Conservation (phyloP, 768 basidiomycete genomes). For the Amanita rubescens region DNA sequence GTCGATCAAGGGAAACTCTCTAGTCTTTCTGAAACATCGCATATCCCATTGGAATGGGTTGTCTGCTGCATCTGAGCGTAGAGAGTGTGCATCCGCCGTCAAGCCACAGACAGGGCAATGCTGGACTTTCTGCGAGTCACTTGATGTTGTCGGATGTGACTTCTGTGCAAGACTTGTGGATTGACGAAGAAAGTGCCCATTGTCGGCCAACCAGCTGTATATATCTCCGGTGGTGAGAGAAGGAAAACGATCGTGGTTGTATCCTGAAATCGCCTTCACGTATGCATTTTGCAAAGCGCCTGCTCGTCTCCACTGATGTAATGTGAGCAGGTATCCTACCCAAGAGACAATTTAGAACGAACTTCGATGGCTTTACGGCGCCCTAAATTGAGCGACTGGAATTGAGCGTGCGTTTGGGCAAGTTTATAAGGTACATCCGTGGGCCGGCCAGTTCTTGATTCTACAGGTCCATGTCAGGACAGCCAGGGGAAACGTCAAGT, state of each 20-base stretch:
- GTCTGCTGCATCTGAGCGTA: not conserved
- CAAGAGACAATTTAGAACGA: slow-evolving; percentile 5
- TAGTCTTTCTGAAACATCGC: not conserved
- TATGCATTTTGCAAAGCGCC: slow-evolving; percentile 38
- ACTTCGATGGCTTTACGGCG: slow-evolving; percentile 49
- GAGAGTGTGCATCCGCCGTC: not conserved
- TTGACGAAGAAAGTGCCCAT: slow-evolving; percentile 28
- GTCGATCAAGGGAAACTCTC: not conserved
- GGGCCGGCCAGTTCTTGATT: slow-evolving; percentile 4
- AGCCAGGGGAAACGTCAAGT: not conserved
- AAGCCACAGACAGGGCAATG: not conserved
- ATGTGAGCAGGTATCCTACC: not conserved
- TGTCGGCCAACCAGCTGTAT: slow-evolving; percentile 37
- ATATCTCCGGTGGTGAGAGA: slow-evolving; percentile 36
- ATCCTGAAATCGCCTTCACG: slow-evolving; percentile 13
- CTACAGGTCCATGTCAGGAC: not conserved
- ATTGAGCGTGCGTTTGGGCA: slow-evolving; percentile 24
- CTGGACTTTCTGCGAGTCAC: not conserved
- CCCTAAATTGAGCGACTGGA: slow-evolving; percentile 31
- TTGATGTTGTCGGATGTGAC: not conserved
- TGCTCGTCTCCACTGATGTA: slow-evolving; percentile 39
- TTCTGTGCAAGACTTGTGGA: not conserved
- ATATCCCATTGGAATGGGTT: not conserved
- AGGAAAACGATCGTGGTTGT: slow-evolving; percentile 12
- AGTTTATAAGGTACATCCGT: slow-evolving; percentile 33